Evolutionary conservation across 345 rosid species (phyloP), one percentile per base, ranked within the genome.

Genomic region (Hypericum androsaemum): DNA sequence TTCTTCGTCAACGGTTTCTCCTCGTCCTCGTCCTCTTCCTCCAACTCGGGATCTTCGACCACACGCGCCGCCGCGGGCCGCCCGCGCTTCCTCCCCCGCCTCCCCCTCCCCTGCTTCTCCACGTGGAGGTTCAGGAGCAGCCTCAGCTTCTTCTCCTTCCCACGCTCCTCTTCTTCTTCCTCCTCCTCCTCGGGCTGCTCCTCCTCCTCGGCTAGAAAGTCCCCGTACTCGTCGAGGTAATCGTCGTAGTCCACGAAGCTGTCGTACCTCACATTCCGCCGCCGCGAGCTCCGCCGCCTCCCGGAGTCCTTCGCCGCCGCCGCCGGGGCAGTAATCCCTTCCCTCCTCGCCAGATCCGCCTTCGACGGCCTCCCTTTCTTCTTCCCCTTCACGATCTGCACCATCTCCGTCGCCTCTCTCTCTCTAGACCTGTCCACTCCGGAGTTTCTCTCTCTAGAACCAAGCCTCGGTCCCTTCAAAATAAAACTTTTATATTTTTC

Each of bases 291-390:
- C 41, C 83, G 80, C 53, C 94, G 74, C 3, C 71, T 64, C 58
- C 74, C 82, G 8, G 67, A 39, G 39, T 67, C 42, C 6, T 38
- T 76, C 42, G 66, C 17, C 53, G 58, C 54, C 51, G 71, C 54
- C n/a, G 79, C 54, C 6, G 67, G 63, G 12, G 58, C 53, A 6
- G 15, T 50, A 8, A 54, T 12, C 15, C 67, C 47, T 22, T 65
- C 50, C 12, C 83, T 77, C 7, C 71, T 76, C 0, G 77, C 80
- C 72, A 80, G 97, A 86, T 89, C 94, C 64, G 90, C 78, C 84
- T 86, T 89, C 56, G 95, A 77, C 7, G 97, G 95, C 74, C 94
- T 79, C 36, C 97, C 97, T 76, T 84, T 86, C 94, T 74, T 89
- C 90, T 82, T 81, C 78, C 86, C 71, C 76, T 82, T 83, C 73